Percentiles rank a stretch among this genome's conserved stretches.
phyloP scores from a whole-genome alignment of 1,139 yeast species.

The Geotrichum macrosporum region DNA sequence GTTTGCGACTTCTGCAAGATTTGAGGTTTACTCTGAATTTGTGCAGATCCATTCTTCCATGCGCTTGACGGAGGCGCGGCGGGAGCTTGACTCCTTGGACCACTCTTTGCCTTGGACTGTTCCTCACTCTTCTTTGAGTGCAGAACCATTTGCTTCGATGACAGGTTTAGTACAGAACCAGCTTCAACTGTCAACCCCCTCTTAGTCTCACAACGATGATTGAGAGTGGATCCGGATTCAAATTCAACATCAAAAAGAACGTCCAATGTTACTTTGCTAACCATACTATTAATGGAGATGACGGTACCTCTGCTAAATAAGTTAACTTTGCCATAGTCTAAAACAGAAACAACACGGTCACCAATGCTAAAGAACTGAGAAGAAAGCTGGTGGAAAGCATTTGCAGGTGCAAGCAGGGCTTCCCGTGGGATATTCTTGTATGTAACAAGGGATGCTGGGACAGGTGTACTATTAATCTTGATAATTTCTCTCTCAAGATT shows the following conservation, averaged over 20 bases:
- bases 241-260: constrained; percentile 80
- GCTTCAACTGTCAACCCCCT: constrained; percentile 85
- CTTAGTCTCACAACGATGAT: constrained; percentile 68
- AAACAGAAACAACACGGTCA: constrained; percentile 82
- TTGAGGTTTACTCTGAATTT: constrained; percentile 3
- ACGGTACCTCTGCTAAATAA: constrained; percentile 87
- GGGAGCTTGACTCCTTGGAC: background rate
- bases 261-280: constrained; percentile 54
- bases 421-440: constrained; percentile 80
- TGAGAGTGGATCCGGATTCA: constrained; percentile 75
- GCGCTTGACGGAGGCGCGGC: constrained; percentile 1
- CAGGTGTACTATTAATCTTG: constrained; percentile 34
- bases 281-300: constrained; percentile 66
- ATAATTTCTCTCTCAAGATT: constrained; percentile 66
- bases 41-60: constrained; percentile 8
- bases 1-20: constrained; percentile 4
- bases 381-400: constrained; percentile 66
- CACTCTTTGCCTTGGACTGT: background rate
- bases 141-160: constrained; percentile 67
- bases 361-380: constrained; percentile 79
- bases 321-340: constrained; percentile 88
- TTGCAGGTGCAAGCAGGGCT: constrained; percentile 74
- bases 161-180: constrained; percentile 71
- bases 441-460: constrained; percentile 37
- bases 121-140: constrained; percentile 39